phyloP scores from a whole-genome alignment of 257 asterid species.

The Echites panduratus region DNA sequence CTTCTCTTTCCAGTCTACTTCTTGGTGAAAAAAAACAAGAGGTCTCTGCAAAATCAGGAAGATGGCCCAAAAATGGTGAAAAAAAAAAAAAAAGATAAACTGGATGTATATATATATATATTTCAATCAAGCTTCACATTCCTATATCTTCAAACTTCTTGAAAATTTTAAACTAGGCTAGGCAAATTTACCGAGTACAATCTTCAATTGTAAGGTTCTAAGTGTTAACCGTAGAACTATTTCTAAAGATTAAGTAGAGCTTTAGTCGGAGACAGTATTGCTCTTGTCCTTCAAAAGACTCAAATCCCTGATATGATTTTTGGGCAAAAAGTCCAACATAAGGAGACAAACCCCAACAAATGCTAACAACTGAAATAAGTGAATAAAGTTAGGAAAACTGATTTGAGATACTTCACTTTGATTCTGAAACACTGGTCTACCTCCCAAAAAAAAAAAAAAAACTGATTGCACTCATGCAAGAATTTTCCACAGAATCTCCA shows the following conservation, averaged over 20 bases:
- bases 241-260: not conserved
- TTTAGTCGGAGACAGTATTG: not conserved
- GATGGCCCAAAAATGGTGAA: not conserved
- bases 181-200: not conserved
- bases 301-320: not conserved
- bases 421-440: not conserved
- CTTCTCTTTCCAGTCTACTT: not conserved
- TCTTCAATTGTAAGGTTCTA: not conserved
- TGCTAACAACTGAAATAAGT: not conserved
- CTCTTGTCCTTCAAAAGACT: not conserved
- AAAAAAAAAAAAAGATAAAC: too few species aligned
- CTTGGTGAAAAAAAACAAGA: not conserved
- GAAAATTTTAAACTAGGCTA: not conserved
- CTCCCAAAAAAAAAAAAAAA: not conserved
- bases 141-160: not conserved
- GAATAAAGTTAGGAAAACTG: not conserved
- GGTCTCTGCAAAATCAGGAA: constrained; percentile 3
- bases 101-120: not conserved
- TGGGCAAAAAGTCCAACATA: not conserved
- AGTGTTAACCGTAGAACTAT: not conserved
- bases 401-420: not conserved
- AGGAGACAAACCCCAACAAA: not conserved
- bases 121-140: not conserved
- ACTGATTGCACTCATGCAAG: not conserved
- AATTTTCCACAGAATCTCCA: not conserved